phyloP scores from a whole-genome alignment of 208 protist species.

The Crithidia bombi region DNA sequence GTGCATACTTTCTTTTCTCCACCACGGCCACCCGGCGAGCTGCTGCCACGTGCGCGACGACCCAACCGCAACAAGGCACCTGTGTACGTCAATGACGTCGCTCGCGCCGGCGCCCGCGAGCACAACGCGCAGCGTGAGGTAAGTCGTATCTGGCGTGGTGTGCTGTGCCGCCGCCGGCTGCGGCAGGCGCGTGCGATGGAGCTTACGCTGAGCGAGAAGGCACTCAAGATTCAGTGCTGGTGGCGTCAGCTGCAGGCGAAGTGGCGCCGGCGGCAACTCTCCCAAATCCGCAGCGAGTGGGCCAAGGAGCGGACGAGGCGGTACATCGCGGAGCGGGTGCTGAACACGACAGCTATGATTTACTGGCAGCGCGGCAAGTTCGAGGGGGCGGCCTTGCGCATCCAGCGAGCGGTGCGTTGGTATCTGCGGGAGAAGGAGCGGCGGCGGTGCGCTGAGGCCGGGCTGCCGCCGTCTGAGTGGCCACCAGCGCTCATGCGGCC shows the following conservation, averaged over 20 bases:
- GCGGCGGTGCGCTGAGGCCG: slow-evolving; percentile 14
- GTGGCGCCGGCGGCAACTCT: slow-evolving; percentile 41
- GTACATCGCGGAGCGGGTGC: slow-evolving; percentile 50
- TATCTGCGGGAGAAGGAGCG: slow-evolving; percentile 42
- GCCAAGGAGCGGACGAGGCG: slow-evolving; percentile 39
- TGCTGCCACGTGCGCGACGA: slow-evolving; percentile 61
- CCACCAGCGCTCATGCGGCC: slow-evolving; percentile 46
- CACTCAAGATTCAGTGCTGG: slow-evolving; percentile 80
- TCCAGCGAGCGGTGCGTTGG: slow-evolving; percentile 78
- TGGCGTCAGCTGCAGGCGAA: slow-evolving; percentile 63
- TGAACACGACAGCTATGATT: slow-evolving; percentile 59
- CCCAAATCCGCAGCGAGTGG: slow-evolving; percentile 53
- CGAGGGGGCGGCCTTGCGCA: slow-evolving; percentile 62
- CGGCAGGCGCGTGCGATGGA: slow-evolving; percentile 47
- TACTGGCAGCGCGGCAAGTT: slow-evolving; percentile 78
- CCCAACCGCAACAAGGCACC: slow-evolving; percentile 41
- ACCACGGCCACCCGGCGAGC: slow-evolving; percentile 62
- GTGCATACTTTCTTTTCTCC: slow-evolving; percentile 68
- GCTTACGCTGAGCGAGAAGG: slow-evolving; percentile 51
- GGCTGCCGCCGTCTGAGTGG: slow-evolving; percentile 35
- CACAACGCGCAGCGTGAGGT: slow-evolving; percentile 71
- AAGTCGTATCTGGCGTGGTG: slow-evolving; percentile 80
- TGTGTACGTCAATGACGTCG: slow-evolving; percentile 61
- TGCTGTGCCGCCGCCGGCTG: slow-evolving; percentile 68
- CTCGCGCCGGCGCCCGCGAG: slow-evolving; percentile 56